Percentiles rank a stretch among this genome's conserved stretches.
These are phyloP conservation scores for Euptelea pleiosperma DNA, from an alignment of 164 flowering plant genomes.

Conservation along the genomic window DNA sequence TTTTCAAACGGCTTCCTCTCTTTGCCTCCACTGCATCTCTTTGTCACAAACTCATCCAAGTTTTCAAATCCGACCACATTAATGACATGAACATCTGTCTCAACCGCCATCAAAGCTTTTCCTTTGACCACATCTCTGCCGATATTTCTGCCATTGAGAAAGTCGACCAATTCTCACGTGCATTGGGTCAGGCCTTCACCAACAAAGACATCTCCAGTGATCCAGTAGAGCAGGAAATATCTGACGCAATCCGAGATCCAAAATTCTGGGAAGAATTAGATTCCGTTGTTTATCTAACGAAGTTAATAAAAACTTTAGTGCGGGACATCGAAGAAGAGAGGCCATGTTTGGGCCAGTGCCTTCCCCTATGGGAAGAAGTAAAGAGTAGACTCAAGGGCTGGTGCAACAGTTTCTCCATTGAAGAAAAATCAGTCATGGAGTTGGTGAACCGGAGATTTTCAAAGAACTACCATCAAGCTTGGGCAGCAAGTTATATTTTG, in stretches of 20 bases:
- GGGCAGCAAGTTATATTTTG: constrained; percentile 69
- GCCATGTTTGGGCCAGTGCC: constrained; percentile 30
- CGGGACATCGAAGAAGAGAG: constrained; percentile 25
- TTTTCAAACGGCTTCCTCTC: constrained; percentile 22
- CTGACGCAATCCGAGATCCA: constrained; percentile 17
- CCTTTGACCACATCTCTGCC: constrained; percentile 7
- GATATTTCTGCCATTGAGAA: constrained; percentile 21
- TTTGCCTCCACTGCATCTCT: constrained; percentile 18
- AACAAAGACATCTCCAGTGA: constrained; percentile 5
- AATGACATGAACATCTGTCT: constrained; percentile 10
- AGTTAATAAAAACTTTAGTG: constrained; percentile 12
- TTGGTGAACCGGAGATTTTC: constrained; percentile 24
- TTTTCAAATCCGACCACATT: constrained; percentile 12
- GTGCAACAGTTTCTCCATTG: constrained; percentile 19
- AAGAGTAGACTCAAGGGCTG: constrained; percentile 21
- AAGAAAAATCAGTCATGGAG: constrained; percentile 26
- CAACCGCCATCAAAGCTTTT: constrained; percentile 9
- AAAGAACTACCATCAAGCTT: constrained; percentile 61
- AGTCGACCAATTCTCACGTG: constrained; percentile 10
- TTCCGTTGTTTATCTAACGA: constrained; percentile 18
- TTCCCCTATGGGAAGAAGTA: constrained; percentile 27
- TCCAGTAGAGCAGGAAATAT: constrained; percentile 17
- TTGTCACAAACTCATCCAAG: constrained; percentile 18
- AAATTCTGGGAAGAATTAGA: constrained; percentile 24
- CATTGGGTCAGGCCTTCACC: constrained; percentile 13